Conservation (phyloP, 305 asterid species). For the Caryopteris hybrid region DNA sequence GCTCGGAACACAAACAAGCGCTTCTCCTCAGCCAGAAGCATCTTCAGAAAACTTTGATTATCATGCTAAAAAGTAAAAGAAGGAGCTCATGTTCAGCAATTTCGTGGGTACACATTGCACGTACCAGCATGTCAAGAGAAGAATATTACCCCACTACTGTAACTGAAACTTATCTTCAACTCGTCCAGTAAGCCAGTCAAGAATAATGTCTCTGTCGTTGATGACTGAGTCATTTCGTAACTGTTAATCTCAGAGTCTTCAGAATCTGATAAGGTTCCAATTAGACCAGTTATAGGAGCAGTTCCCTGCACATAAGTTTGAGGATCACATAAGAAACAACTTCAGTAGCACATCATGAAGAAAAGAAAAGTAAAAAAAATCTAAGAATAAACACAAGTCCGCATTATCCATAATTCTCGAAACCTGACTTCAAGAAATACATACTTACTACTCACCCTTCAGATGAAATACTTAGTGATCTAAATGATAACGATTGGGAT, state of each 20-base stretch:
- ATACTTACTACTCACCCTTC: neutral
- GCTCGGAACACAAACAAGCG: constrained; percentile 90
- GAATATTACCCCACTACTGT: constrained; percentile 58
- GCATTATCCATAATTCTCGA: neutral
- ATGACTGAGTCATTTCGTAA: constrained; percentile 41
- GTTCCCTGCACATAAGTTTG: constrained; percentile 50
- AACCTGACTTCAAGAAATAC: neutral
- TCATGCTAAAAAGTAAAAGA: constrained; percentile 39
- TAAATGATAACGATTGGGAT: neutral
- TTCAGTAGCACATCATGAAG: constrained; percentile 8
- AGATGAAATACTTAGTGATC: constrained; percentile 4
- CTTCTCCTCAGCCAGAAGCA: constrained; percentile 88
- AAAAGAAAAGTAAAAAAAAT: neutral
- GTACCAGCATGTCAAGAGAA: constrained; percentile 7
- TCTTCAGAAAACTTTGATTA: constrained; percentile 45
- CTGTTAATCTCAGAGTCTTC: constrained; percentile 60
- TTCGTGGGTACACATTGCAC: constrained; percentile 5
- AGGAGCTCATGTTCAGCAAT: constrained; percentile 18
- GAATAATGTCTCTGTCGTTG: constrained; percentile 53
- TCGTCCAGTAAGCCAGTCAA: constrained; percentile 85
- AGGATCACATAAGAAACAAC: constrained; percentile 13
- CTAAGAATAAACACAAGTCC: neutral
- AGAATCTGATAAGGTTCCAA: constrained; percentile 69
- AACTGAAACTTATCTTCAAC: constrained; percentile 78
- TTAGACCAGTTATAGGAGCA: constrained; percentile 63